Conservation (phyloP, 208 protist species). For the Leishmania amazonensis region DNA sequence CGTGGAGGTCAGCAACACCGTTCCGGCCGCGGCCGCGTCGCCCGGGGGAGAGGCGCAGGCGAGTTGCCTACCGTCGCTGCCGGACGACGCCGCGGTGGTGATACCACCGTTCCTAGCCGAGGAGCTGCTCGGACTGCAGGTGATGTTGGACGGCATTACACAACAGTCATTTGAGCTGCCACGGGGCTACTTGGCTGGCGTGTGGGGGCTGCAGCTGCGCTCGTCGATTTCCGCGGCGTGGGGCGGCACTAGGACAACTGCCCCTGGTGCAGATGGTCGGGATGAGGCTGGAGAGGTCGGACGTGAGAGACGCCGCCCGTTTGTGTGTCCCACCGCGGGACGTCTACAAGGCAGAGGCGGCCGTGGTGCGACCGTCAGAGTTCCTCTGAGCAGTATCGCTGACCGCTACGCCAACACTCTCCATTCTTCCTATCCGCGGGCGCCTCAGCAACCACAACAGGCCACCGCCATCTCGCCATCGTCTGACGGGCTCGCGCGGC, state of each 20-base stretch:
- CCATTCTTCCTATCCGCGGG: conserved; percentile 22
- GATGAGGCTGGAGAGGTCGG: conserved; percentile 1
- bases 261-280: neutral
- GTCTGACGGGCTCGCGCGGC: neutral
- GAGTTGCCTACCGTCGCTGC: conserved; percentile 18
- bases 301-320: neutral
- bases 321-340: neutral
- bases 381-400: conserved; percentile 15
- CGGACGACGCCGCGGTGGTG: conserved; percentile 38
- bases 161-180: conserved; percentile 64
- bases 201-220: conserved; percentile 13
- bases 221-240: conserved; percentile 2
- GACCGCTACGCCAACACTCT: conserved; percentile 27
- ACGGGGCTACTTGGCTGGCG: conserved; percentile 18
- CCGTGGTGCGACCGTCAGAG: neutral
- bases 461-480: neutral
- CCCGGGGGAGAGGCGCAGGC: neutral
- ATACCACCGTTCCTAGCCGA: conserved; percentile 80
- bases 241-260: neutral
- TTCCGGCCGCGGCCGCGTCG: neutral
- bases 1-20: neutral
- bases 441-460: conserved; percentile 9
- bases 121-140: conserved; percentile 65
- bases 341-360: neutral
- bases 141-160: conserved; percentile 69